These are phyloP conservation scores for Cyberlindnera bimundalis DNA, from an alignment of 805 yeast genomes.

Conservation along the genomic window DNA sequence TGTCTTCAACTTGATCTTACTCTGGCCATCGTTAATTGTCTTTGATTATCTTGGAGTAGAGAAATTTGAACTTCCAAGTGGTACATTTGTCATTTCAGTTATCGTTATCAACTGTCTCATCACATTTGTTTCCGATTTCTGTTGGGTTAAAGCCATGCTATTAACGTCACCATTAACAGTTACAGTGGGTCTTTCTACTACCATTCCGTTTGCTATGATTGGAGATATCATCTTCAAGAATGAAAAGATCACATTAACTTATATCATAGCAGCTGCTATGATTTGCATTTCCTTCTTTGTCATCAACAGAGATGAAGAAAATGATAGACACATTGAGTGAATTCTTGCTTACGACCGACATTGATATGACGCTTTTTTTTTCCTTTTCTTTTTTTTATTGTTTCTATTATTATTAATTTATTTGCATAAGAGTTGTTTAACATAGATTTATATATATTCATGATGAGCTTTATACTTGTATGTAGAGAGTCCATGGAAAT, in stretches of 20 bases:
- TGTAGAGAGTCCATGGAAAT: neutral
- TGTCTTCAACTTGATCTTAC: slow-evolving; percentile 61
- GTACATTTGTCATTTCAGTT: slow-evolving; percentile 46
- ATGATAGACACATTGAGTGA: slow-evolving; percentile 39
- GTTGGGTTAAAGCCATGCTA: slow-evolving; percentile 95
- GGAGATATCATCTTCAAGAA: slow-evolving; percentile 80
- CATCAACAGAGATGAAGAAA: slow-evolving; percentile 75
- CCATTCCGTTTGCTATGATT: slow-evolving; percentile 91
- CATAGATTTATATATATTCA: no score
- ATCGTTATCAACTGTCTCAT: slow-evolving; percentile 65
- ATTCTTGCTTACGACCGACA: neutral
- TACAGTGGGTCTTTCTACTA: slow-evolving; percentile 88
- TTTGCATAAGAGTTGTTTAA: no score
- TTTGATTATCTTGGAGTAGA: slow-evolving; percentile 67
- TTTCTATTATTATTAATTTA: no score
- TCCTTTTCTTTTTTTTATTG: no score
- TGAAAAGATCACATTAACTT: slow-evolving; percentile 55
- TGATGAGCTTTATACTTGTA: neutral
- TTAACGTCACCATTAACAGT: slow-evolving; percentile 93
- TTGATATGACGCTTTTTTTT: neutral
- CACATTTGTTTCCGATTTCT: slow-evolving; percentile 83
- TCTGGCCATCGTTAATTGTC: slow-evolving; percentile 80
- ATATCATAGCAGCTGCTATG: slow-evolving; percentile 73
- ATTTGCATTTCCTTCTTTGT: slow-evolving; percentile 82
- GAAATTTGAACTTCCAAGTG: slow-evolving; percentile 64